phyloP scores from a whole-genome alignment of 2,329 filamentous ascomycete species.

The Dactylonectria macrodidyma region DNA sequence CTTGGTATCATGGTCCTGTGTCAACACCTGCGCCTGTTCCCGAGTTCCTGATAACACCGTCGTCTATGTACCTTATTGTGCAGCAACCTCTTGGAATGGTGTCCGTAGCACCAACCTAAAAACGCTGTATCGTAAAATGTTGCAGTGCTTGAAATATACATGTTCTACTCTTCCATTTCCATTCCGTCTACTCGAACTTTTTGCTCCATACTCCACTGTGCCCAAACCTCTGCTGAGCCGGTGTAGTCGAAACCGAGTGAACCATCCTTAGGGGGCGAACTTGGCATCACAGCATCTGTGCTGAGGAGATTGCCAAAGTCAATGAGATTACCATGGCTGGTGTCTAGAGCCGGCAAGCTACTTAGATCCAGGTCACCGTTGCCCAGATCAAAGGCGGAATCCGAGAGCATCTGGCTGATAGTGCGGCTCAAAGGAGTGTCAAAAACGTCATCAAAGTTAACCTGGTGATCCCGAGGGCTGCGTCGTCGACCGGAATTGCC shows the following conservation, averaged over 20 bases:
- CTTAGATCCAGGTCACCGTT: slow-evolving; percentile 61
- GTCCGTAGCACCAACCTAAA: slow-evolving; percentile 39
- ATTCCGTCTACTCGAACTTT: slow-evolving; percentile 30
- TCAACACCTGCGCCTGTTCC: slow-evolving; percentile 5
- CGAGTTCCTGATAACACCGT: slow-evolving; percentile 17
- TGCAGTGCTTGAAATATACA: slow-evolving; percentile 25
- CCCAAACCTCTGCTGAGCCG: slow-evolving; percentile 48
- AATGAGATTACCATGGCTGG: slow-evolving; percentile 53
- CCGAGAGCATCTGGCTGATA: slow-evolving; percentile 75
- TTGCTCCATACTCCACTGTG: slow-evolving; percentile 49
- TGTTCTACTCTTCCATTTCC: slow-evolving; percentile 38
- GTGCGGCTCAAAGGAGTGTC: slow-evolving; percentile 74
- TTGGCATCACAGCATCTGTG: slow-evolving; percentile 63
- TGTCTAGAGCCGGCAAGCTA: slow-evolving; percentile 56
- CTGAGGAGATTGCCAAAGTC: slow-evolving; percentile 66
- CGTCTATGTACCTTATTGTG: slow-evolving; percentile 21
- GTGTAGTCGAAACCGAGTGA: slow-evolving; percentile 50
- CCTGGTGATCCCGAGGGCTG: slow-evolving; percentile 59
- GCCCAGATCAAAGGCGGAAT: slow-evolving; percentile 63
- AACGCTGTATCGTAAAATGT: slow-evolving; percentile 29
- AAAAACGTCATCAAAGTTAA: slow-evolving; percentile 56
- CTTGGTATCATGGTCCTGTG: slow-evolving; percentile 15
- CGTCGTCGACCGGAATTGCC: slow-evolving; percentile 57
- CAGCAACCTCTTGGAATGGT: slow-evolving; percentile 27
- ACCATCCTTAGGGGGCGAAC: slow-evolving; percentile 60